These are phyloP conservation scores for Arabidopsis lyrata DNA, from an alignment of 441 rosid species.

Conservation along the genomic window DNA sequence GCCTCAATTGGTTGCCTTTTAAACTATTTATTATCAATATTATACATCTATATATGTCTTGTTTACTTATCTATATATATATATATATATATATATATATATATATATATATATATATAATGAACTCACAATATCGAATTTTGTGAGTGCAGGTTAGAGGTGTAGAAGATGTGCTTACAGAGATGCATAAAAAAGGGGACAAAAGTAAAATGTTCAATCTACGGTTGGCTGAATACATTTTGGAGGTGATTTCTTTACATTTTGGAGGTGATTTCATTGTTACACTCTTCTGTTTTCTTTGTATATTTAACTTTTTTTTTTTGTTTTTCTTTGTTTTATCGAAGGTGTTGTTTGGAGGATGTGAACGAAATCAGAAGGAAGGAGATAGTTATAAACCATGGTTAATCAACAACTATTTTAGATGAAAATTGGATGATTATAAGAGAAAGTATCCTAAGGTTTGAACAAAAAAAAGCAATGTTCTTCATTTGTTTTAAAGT, in stretches of 20 bases:
- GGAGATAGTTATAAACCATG: neutral
- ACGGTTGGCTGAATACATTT: neutral
- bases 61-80: neutral
- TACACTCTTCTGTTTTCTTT: neutral
- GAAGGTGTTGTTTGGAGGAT: neutral
- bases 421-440: neutral
- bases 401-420: neutral
- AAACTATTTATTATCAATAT: neutral
- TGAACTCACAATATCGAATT: neutral
- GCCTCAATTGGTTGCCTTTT: neutral
- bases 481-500: no score
- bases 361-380: neutral
- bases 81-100: neutral
- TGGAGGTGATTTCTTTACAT: neutral
- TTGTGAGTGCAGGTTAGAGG: neutral
- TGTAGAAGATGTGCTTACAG: neutral
- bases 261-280: neutral
- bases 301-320: neutral
- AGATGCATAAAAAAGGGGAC: neutral
- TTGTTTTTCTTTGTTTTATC: neutral
- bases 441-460: no score
- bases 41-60: neutral
- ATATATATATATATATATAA: neutral
- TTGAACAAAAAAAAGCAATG: no score
- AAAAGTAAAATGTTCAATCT: conserved; percentile 3